Evolutionary conservation across 129 eudicot species (phyloP).

Genomic region (Gnaphalium uliginosum): DNA sequence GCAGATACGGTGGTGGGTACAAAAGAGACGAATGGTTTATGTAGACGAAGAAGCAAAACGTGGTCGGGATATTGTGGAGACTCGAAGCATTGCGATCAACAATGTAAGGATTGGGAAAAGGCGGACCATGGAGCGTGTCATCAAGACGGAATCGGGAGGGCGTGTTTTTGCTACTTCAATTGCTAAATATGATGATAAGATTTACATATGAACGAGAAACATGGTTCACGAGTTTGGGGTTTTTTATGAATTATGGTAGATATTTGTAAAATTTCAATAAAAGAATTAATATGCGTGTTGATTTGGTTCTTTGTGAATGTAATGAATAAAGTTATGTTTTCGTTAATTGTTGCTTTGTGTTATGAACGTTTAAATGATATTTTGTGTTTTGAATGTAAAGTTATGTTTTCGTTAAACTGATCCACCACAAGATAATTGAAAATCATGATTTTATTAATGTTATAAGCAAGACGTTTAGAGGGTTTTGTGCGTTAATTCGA

Average conservation of each 20-base stretch:
- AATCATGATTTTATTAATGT: too few relatives aligned
- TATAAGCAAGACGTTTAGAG: too few relatives aligned
- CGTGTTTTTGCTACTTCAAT: slow-evolving; percentile 36
- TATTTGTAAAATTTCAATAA: not conserved
- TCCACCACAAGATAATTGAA: too few relatives aligned
- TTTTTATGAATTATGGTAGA: not conserved
- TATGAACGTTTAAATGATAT: too few relatives aligned
- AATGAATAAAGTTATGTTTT: not conserved
- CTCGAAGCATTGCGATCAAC: slow-evolving; percentile 24
- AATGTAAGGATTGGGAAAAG: slow-evolving; percentile 28
- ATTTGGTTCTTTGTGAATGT: not conserved
- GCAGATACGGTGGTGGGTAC: slow-evolving; percentile 2
- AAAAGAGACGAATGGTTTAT: not conserved
- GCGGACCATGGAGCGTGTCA: slow-evolving; percentile 36
- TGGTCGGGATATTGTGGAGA: slow-evolving; percentile 26
- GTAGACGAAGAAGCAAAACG: slow-evolving; percentile 32
- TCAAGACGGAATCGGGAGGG: slow-evolving; percentile 14
- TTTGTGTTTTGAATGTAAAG: not conserved
- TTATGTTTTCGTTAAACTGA: too few relatives aligned
- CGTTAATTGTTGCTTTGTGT: not conserved
- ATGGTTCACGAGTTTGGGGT: not conserved
- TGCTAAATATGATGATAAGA: slow-evolving; percentile 14
- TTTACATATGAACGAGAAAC: not conserved
- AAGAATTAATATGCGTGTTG: not conserved
- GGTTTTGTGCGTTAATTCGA: too few relatives aligned